These are phyloP conservation scores for Ceraceosorus guamensis DNA, from an alignment of 1,284 basidiomycete genomes.

Conservation along the genomic window DNA sequence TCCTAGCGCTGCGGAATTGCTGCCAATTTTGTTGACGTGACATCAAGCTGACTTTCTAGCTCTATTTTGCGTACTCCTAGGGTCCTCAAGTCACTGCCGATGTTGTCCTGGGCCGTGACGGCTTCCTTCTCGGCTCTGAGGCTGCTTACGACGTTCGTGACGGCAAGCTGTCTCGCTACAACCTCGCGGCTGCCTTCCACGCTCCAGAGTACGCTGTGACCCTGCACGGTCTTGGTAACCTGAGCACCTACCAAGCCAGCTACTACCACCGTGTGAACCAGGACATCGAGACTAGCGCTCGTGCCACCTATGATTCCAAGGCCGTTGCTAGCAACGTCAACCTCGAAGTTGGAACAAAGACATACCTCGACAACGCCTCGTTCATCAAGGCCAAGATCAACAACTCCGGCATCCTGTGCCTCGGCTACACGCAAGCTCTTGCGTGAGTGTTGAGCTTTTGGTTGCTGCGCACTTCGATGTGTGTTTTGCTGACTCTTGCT, in stretches of 20 bases:
- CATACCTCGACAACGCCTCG: constrained; percentile 75
- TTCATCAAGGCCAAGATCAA: constrained; percentile 99
- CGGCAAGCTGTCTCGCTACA: constrained; percentile 85
- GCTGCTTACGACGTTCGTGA: constrained; percentile 92
- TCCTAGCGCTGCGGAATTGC: no score
- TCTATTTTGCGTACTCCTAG: constrained; percentile 49
- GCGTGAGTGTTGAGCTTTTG: constrained; percentile 83
- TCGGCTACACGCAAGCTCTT: constrained; percentile 43
- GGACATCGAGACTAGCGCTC: constrained; percentile 92
- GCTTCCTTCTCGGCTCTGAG: constrained; percentile 94
- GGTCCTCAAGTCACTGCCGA: constrained; percentile 96
- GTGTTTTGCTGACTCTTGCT: not conserved
- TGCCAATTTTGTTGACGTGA: no score
- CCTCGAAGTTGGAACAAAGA: constrained; percentile 92
- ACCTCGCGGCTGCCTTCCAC: constrained; percentile 84
- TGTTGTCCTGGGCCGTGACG: constrained; percentile 78
- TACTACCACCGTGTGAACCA: constrained; percentile 96
- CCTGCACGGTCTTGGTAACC: constrained; percentile 87
- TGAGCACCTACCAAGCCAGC: constrained; percentile 86
- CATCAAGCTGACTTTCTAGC: no score
- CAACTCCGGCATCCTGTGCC: constrained; percentile 58
- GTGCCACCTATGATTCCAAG: constrained; percentile 86
- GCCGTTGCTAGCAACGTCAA: constrained; percentile 69
- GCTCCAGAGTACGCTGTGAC: constrained; percentile 96
- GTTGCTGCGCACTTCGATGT: constrained; percentile 51